Base-by-base conservation (phyloP, 331 rosid species). In the Rhamnella rubrinervis region DNA sequence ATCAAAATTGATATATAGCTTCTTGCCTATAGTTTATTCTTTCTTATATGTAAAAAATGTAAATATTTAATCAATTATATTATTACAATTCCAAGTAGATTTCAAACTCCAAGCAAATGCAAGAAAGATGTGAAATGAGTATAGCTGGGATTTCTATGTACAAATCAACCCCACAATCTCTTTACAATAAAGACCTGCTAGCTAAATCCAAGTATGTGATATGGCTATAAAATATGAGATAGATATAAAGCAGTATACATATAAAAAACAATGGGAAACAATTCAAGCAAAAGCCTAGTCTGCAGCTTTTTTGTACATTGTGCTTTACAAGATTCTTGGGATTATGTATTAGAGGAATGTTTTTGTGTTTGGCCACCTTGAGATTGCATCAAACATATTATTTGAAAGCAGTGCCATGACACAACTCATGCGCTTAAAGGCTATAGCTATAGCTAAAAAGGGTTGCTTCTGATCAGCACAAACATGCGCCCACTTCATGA, bases 331-430 rank as follows among this genome's bases (percentile, higher is more conserved):
- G 49, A 23, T 39, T 20, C 55, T 55, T 55, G 73, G 77, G 77
- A 75, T 59, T 46, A 65, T 25, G 66, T 5, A 65, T 47, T 23
- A 65, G 66, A 47, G 75, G 84, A 79, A 79, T 79, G 77, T 79
- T 70, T 70, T 72, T 76, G 50, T 63, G 77, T 66, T 71, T 80
- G 73, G 67, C 66, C 6, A 39, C 60, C 64, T 68, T 68, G 73
- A 75, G 49, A 71, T 61, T 64, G 65, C 56, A 46, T 61, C n/a
- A 35, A 52, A 78, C 50, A 47, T 51, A 59, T 40, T 37, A 28
- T 56, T 19, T 31, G 35, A 31, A 31, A 31, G 35, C 5, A 3
- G 41, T 68, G 58, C 72, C 61, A 62, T 67, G 41, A 26, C 37
- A 41, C 44, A 28, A 28, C 31, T 26, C 25, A 18, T 52, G 21